Base-by-base conservation (phyloP, 306 rosid species). In the Crotalaria pallida region DNA sequence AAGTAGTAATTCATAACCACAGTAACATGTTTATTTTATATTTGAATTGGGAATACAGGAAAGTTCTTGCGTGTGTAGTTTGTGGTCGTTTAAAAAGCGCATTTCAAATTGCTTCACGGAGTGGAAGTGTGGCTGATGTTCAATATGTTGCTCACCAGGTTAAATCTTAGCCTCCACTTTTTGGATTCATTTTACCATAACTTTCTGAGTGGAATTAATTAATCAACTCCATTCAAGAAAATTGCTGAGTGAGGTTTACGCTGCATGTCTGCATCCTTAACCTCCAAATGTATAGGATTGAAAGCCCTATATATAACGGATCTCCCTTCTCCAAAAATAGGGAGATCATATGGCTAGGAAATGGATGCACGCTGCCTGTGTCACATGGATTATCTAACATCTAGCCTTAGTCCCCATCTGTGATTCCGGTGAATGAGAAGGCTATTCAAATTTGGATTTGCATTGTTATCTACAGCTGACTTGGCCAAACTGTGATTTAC, bases 131-230 rank as follows among this genome's bases (percentile, higher is more conserved):
- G 52, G 98, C 98, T 59, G 98, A 94, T 87, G 98, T 94, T 69
- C 90, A 94, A 80, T 94, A 94, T 81, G 97, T 94, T 31, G 98
- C 98, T 74, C 98, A 90, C 77, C 98, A 94, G 98, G 98, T 94
- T 65, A 77, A 38, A 67, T 24, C 72, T 52, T 61, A 26, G 68
- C 70, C 13, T 75, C 19, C 29, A 34, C 55, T 41, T 33, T 43
- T 43, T 33, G n/a, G 6, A 61, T 67, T 67, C 64, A 23, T 60
- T 18, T 58, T 19, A 16, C 15, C 43, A 10, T 38, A 29, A 63
- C 49, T 76, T 64, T 31, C 49, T 24, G 59, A 50, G 33, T n/a
- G 48, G 53, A 72, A 31, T 22, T 68, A 45, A 51, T 17, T 15
- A 38, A 18, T 53, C 18, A 24, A 6, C 58, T 29, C 41, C 23